These are phyloP conservation scores for Lactuca saligna DNA, from an alignment of 129 eudicot genomes.

Conservation along the genomic window DNA sequence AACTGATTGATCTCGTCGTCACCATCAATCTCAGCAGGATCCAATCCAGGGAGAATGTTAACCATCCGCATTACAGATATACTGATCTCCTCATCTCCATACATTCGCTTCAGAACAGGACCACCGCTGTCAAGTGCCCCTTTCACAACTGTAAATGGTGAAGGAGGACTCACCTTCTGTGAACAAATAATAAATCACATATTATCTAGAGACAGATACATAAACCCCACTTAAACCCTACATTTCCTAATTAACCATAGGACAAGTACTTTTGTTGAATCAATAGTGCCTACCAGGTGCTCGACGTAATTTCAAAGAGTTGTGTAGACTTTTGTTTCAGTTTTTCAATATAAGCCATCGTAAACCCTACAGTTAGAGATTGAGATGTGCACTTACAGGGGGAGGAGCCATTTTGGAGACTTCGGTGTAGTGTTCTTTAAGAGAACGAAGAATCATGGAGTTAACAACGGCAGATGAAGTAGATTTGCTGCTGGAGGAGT, in stretches of 20 bases:
- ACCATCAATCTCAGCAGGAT: conserved; percentile 46
- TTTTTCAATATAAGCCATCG: not conserved
- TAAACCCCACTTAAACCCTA: conserved; percentile 9
- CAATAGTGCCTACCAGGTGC: conserved; percentile 25
- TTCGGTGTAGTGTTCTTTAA: conserved; percentile 78
- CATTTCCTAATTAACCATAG: not conserved
- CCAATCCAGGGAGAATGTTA: conserved; percentile 49
- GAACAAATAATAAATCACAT: conserved; percentile 4
- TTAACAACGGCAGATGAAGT: conserved; percentile 53
- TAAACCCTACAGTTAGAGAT: conserved; percentile 20
- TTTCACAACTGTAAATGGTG: conserved; percentile 65
- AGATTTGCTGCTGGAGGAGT: conserved; percentile 34
- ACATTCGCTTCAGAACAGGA: conserved; percentile 61
- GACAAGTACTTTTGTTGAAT: not conserved
- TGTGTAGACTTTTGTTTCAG: not conserved
- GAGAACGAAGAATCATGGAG: conserved; percentile 69
- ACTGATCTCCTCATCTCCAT: conserved; percentile 76
- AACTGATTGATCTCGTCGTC: conserved; percentile 73
- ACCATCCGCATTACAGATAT: conserved; percentile 77
- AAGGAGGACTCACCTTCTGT: conserved; percentile 85
- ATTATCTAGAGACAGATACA: not conserved
- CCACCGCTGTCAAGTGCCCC: conserved; percentile 78
- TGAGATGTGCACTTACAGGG: conserved; percentile 43
- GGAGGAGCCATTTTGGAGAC: conserved; percentile 78
- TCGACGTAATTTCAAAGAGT: conserved; percentile 24